Evolutionary conservation across 2,329 filamentous ascomycete species (phyloP).

Genomic region (Spiromastix sp.): DNA sequence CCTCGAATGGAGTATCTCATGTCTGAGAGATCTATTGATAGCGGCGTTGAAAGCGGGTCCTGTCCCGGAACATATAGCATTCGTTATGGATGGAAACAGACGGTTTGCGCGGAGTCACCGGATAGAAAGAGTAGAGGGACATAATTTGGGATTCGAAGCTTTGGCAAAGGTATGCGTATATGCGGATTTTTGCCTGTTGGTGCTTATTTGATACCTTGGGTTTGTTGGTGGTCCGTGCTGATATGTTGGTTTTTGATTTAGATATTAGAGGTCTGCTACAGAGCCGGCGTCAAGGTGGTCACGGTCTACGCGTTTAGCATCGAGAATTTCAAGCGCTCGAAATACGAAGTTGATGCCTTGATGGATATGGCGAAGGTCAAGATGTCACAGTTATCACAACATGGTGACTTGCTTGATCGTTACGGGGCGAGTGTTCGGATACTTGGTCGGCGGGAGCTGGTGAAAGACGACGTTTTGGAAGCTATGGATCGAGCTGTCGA

Average conservation of each 20-base stretch:
- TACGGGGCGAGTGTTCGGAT: conserved; percentile 84
- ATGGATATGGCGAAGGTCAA: conserved; percentile 99
- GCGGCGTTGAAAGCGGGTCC: conserved; percentile 82
- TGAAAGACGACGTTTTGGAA: conserved; percentile 78
- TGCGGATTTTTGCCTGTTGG: conserved; percentile 3
- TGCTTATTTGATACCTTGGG: neutral
- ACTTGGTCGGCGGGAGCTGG: conserved; percentile 70
- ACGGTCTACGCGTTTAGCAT: conserved; percentile 98
- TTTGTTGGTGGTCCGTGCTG: neutral
- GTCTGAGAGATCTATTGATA: conserved; percentile 74
- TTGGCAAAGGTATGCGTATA: conserved; percentile 68
- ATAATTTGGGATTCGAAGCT: conserved; percentile 91
- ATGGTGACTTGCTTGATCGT: conserved; percentile 83
- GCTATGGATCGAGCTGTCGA: conserved; percentile 79
- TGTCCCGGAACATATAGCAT: conserved; percentile 92
- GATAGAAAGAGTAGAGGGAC: conserved; percentile 93
- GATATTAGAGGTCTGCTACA: conserved; percentile 97
- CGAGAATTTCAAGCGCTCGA: conserved; percentile 95
- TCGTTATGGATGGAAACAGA: conserved; percentile 97
- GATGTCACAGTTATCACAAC: conserved; percentile 79
- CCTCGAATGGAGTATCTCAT: conserved; percentile 75
- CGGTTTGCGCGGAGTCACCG: conserved; percentile 82
- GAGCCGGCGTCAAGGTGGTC: conserved; percentile 89
- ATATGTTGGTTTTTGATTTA: conserved; percentile 21
- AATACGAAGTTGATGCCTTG: conserved; percentile 89